phyloP scores from a whole-genome alignment of 257 asterid species.

The Nicotiana sylvestris region DNA sequence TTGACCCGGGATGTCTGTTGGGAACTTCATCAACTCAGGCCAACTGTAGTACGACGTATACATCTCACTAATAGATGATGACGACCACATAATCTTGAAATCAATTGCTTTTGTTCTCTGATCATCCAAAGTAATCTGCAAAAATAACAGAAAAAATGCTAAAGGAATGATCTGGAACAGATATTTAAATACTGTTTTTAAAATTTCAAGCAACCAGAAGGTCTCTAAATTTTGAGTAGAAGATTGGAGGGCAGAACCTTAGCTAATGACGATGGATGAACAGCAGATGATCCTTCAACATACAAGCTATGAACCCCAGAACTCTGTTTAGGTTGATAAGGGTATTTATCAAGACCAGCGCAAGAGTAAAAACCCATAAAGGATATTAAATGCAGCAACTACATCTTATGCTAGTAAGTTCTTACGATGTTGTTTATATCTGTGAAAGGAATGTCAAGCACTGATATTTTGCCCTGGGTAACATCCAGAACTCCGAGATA shows the following conservation, averaged over 20 bases:
- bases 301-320: slow-evolving; percentile 53
- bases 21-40: slow-evolving; percentile 83
- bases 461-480: slow-evolving; percentile 40
- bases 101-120: slow-evolving; percentile 58
- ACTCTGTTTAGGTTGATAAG: slow-evolving; percentile 44
- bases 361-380: not conserved
- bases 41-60: slow-evolving; percentile 51
- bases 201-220: slow-evolving; percentile 16
- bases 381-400: not conserved
- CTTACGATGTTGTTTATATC: slow-evolving; percentile 74
- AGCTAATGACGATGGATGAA: slow-evolving; percentile 75
- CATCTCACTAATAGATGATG: slow-evolving; percentile 48
- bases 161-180: not conserved
- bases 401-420: not conserved
- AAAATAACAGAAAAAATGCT: slow-evolving; percentile 17
- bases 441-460: slow-evolving; percentile 72
- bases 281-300: slow-evolving; percentile 87
- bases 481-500: slow-evolving; percentile 78
- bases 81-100: slow-evolving; percentile 67
- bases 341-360: slow-evolving; percentile 8
- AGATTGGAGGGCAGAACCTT: slow-evolving; percentile 44
- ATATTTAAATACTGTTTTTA: not conserved
- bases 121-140: slow-evolving; percentile 70
- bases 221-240: not conserved
- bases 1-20: slow-evolving; percentile 81